These are phyloP conservation scores for Pulicaria dysenterica DNA, from an alignment of 129 eudicot genomes.

Conservation along the genomic window DNA sequence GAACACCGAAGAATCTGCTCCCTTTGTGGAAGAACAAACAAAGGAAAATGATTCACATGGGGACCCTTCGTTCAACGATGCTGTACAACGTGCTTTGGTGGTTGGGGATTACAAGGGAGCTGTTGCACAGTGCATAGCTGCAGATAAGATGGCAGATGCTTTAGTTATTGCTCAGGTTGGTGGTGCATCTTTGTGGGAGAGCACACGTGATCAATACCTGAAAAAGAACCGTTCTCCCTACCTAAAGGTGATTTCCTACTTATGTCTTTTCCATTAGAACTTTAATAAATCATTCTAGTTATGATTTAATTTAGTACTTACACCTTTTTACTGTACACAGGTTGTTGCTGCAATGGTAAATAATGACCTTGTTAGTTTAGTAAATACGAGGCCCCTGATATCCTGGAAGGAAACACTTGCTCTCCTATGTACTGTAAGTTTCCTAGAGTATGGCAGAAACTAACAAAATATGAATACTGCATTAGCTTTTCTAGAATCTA, in stretches of 20 bases:
- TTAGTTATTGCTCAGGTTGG: constrained; percentile 95
- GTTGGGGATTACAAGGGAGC: constrained; percentile 96
- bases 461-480: not conserved
- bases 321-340: constrained; percentile 39
- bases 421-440: constrained; percentile 90
- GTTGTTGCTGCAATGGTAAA: constrained; percentile 95
- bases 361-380: constrained; percentile 86
- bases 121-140: constrained; percentile 84
- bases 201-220: constrained; percentile 80
- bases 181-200: constrained; percentile 88
- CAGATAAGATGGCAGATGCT: constrained; percentile 92
- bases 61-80: constrained; percentile 71
- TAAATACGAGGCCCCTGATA: constrained; percentile 80
- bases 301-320: not conserved
- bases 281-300: not conserved
- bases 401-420: constrained; percentile 99
- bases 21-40: constrained; percentile 42
- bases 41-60: constrained; percentile 53
- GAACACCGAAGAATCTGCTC: constrained; percentile 44
- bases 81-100: constrained; percentile 90
- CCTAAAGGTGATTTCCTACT: constrained; percentile 54
- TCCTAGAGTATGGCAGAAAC: not conserved
- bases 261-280: not conserved
- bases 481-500: not conserved
- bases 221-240: constrained; percentile 72